Conservation (phyloP, 2,329 filamentous ascomycete species). For the Stylonectria norvegica region DNA sequence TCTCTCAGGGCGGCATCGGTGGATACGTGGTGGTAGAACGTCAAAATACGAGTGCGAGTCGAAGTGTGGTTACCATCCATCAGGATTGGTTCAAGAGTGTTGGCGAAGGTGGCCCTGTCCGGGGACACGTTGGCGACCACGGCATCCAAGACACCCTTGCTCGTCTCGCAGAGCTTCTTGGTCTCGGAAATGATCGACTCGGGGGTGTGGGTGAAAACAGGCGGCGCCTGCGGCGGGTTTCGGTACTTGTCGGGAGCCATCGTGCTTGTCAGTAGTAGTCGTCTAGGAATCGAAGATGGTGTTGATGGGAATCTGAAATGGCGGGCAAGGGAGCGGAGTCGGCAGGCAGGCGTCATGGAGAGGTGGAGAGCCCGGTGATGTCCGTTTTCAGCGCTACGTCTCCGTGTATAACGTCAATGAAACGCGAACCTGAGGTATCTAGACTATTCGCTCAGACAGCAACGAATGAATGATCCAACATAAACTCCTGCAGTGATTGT, state of each 20-base stretch:
- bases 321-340: conserved; percentile 56
- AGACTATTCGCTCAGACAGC: no score
- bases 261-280: conserved; percentile 46
- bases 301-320: conserved; percentile 46
- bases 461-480: no score
- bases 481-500: no score
- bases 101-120: conserved; percentile 51
- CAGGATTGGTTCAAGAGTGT: conserved; percentile 64
- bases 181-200: conserved; percentile 65
- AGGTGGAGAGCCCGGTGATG: no score
- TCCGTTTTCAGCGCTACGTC: no score
- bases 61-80: conserved; percentile 65
- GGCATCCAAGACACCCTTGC: conserved; percentile 62
- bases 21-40: conserved; percentile 79
- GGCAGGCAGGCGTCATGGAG: no score
- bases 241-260: conserved; percentile 67
- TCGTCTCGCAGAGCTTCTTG: conserved; percentile 61
- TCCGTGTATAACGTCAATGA: no score
- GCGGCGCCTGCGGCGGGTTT: conserved; percentile 73
- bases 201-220: conserved; percentile 72
- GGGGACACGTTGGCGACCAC: conserved; percentile 60
- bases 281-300: conserved; percentile 29
- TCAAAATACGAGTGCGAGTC: conserved; percentile 62
- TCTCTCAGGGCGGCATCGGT: conserved; percentile 65
- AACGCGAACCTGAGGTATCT: no score